Base-by-base conservation (phyloP, 345 rosid genomes). In the Gossypium bickii region DNA sequence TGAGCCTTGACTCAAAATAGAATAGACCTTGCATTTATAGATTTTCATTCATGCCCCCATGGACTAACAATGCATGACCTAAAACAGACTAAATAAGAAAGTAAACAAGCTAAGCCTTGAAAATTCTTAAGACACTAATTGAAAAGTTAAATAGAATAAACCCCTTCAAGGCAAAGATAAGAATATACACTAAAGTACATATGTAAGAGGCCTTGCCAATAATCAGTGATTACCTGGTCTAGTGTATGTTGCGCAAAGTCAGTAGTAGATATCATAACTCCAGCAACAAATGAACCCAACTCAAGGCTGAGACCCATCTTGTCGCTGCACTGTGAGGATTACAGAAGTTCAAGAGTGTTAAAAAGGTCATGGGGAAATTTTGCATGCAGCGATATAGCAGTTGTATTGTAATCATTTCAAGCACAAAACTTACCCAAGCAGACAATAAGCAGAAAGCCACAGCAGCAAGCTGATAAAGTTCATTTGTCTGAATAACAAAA, bases 261-360 rank as follows among this genome's bases (percentile, higher is more conserved):
- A 2, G 98, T 89, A 71, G 98, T 92, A 67, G 99, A 96, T 80
- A 96, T 86, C 99, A 96, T 96, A 76, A 96, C 97, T 66, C 99
- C 99, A 77, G 99, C 99, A 79, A 96, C 83, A 74, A 96, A 96
- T 58, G 99, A 96, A 83, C 98, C 98, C 80, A 96, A 79, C 88
- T 96, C 99, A 69, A 96, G 99, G 86, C 99, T 96, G 72, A 93
- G 97, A 60, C 99, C 99, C 83, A 96, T 83, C 89, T 93, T 93
- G 87, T 96, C 99, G 77, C 98, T 96, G 95, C 99, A 90, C 99
- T 96, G 99, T 89, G 81, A 81, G 75, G 62, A 65, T 84, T 56
- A 55, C 79, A 82, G 76, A 82, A 81, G 66, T 77, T 63, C 72
- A 59, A 65, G 66, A 41, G 61, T 71, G 24, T 49, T 56, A 71